Conservation (phyloP, 2,329 filamentous ascomycete species). For the Diaporthe batatas region DNA sequence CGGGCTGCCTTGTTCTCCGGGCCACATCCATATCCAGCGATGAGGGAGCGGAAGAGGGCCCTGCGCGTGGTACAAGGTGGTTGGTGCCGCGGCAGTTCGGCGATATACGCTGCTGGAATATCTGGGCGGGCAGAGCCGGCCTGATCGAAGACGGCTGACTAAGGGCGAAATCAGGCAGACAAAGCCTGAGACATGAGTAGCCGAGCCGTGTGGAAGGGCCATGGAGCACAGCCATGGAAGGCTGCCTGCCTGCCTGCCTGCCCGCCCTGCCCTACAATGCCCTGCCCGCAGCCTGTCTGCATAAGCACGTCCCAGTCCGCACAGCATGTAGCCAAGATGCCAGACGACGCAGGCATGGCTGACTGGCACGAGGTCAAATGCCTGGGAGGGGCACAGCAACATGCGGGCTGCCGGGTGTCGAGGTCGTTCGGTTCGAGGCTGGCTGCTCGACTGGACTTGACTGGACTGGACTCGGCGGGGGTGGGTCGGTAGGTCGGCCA, state of each 20-base stretch:
- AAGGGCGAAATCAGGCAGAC: not conserved
- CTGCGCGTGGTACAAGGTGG: not conserved
- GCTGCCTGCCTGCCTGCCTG: not conserved
- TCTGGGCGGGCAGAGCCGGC: not conserved
- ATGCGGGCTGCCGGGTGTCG: not conserved
- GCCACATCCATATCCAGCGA: not conserved
- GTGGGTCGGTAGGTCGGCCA: not conserved
- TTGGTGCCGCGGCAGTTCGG: not conserved
- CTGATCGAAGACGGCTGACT: not conserved
- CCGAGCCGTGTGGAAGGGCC: not conserved
- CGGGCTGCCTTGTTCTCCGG: not conserved
- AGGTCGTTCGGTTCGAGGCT: not conserved
- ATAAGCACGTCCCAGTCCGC: not conserved
- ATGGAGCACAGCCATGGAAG: conserved; percentile 12
- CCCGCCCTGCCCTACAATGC: too few relatives aligned
- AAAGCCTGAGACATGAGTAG: not conserved
- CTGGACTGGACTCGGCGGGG: not conserved
- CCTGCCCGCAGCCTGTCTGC: conserved; percentile 25
- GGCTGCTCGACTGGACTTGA: not conserved
- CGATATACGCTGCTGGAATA: too few relatives aligned
- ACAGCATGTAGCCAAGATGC: conserved; percentile 6
- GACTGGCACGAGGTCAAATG: conserved; percentile 7
- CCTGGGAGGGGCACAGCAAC: not conserved
- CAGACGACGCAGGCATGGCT: conserved; percentile 13
- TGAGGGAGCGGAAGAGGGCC: not conserved